phyloP scores from a whole-genome alignment of 192 early-diverging fungal species.

The Coemansia reversa region DNA sequence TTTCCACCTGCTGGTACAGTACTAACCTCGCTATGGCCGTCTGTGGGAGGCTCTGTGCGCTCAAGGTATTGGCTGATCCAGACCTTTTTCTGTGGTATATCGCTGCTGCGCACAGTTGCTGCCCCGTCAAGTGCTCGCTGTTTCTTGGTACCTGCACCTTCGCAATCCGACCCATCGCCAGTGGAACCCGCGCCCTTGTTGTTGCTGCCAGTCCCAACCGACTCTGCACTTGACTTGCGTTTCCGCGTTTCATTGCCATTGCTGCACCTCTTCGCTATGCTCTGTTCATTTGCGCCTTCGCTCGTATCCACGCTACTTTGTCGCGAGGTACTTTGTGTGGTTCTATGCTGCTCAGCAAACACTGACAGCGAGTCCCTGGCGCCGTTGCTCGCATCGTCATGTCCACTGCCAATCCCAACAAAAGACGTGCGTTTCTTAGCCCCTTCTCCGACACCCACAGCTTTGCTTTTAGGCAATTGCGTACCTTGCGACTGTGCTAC shows the following conservation, averaged over 20 bases:
- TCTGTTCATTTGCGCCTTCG: conserved; percentile 5
- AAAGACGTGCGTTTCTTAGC: background rate
- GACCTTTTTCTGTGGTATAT: conserved; percentile 47
- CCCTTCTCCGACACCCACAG: background rate
- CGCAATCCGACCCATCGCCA: conserved; percentile 7
- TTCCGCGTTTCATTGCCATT: conserved; percentile 21
- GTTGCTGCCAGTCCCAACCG: background rate
- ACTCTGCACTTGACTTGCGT: conserved; percentile 27
- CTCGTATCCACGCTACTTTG: conserved; percentile 17
- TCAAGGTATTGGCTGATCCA: conserved; percentile 53
- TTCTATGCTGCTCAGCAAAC: background rate
- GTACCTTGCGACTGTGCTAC: background rate
- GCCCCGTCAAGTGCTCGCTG: conserved; percentile 14
- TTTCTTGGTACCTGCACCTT: conserved; percentile 17
- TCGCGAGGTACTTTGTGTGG: conserved; percentile 4
- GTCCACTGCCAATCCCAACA: conserved; percentile 1
- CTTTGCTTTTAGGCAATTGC: conserved; percentile 28
- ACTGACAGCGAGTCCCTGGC: conserved; percentile 9
- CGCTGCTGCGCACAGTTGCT: background rate
- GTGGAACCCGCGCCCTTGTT: background rate
- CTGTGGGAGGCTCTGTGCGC: background rate
- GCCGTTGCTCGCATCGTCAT: conserved; percentile 2
- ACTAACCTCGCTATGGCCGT: background rate
- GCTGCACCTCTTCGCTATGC: background rate
- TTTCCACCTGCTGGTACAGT: background rate